Evolutionary conservation across 345 rosid genomes (phyloP).

Genomic region (Lepidium sativum): DNA sequence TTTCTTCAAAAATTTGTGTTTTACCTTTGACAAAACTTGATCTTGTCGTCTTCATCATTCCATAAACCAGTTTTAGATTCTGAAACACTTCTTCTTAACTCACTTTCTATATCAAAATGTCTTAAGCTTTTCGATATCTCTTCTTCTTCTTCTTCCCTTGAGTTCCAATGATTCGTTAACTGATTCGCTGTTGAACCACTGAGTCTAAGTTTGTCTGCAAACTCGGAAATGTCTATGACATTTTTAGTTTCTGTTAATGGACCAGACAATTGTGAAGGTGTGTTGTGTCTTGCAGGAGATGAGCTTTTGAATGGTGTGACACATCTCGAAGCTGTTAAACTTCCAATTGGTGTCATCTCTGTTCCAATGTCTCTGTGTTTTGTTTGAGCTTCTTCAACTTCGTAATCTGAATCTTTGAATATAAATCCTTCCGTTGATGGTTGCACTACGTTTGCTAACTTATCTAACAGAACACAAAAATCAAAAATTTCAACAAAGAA

Average conservation of each 20-base stretch:
- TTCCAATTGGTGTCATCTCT: conserved; percentile 89
- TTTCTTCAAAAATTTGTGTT: not conserved
- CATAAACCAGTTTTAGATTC: conserved; percentile 61
- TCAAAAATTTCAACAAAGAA: not conserved
- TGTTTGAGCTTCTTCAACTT: conserved; percentile 23
- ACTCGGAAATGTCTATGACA: conserved; percentile 55
- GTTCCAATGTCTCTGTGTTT: conserved; percentile 77
- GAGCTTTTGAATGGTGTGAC: conserved; percentile 58
- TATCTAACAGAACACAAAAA: conserved; percentile 41
- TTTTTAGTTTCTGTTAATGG: conserved; percentile 44
- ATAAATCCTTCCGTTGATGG: conserved; percentile 76
- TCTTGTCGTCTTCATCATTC: conserved; percentile 76
- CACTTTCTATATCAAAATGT: conserved; percentile 55
- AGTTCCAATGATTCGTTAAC: conserved; percentile 71
- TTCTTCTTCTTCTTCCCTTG: conserved; percentile 88
- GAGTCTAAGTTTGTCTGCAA: conserved; percentile 53
- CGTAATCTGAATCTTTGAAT: conserved; percentile 45
- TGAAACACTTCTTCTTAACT: conserved; percentile 37
- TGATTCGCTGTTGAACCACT: conserved; percentile 33
- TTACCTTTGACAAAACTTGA: conserved; percentile 79
- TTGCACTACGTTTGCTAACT: conserved; percentile 64
- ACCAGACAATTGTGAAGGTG: conserved; percentile 84
- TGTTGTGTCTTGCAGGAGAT: conserved; percentile 90
- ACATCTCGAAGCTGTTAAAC: conserved; percentile 77
- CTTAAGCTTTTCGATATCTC: conserved; percentile 81